A percentile compares a stretch with the other conserved stretches of the same genome.
phyloP scores from a whole-genome alignment of 2,329 filamentous ascomycete species.

The Apiospora rasikravindrae region DNA sequence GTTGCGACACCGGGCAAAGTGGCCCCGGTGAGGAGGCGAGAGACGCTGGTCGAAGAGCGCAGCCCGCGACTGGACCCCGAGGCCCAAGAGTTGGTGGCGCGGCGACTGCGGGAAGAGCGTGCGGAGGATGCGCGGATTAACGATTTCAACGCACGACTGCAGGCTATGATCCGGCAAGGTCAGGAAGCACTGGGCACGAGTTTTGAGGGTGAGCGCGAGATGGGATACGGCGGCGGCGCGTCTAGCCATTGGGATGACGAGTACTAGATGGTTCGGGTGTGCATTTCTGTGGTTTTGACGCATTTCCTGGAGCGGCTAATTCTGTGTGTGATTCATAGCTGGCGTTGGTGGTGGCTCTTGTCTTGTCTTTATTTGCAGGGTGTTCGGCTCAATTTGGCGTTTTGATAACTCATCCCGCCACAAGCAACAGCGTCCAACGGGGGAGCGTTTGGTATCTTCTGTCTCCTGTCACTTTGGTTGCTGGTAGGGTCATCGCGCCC shows the following conservation, averaged over 20 bases:
- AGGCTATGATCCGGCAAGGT: slow-evolving; percentile 88
- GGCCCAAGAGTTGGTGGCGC: slow-evolving; percentile 75
- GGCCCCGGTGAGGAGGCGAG: slow-evolving; percentile 25
- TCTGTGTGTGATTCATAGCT: background rate
- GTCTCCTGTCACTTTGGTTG: background rate
- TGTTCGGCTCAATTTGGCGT: slow-evolving; percentile 10
- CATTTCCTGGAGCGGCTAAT: background rate
- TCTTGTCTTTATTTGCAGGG: slow-evolving; percentile 1
- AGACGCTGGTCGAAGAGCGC: slow-evolving; percentile 19
- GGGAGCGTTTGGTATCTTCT: background rate
- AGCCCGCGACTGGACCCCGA: slow-evolving; percentile 66
- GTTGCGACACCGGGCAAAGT: slow-evolving; percentile 26
- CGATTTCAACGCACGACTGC: slow-evolving; percentile 77
- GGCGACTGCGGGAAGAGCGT: slow-evolving; percentile 73
- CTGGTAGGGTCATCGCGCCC: background rate
- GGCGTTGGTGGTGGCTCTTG: background rate
- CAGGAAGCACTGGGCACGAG: slow-evolving; percentile 82
- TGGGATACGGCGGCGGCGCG: slow-evolving; percentile 22
- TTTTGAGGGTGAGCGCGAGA: slow-evolving; percentile 63
- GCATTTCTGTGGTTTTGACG: background rate
- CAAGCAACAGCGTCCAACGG: background rate
- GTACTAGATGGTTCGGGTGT: background rate
- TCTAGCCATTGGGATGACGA: slow-evolving; percentile 49
- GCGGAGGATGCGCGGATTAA: slow-evolving; percentile 81
- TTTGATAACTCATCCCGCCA: background rate